Evolutionary conservation across 768 basidiomycete species (phyloP).

Genomic region (Antrodiella citrinella): DNA sequence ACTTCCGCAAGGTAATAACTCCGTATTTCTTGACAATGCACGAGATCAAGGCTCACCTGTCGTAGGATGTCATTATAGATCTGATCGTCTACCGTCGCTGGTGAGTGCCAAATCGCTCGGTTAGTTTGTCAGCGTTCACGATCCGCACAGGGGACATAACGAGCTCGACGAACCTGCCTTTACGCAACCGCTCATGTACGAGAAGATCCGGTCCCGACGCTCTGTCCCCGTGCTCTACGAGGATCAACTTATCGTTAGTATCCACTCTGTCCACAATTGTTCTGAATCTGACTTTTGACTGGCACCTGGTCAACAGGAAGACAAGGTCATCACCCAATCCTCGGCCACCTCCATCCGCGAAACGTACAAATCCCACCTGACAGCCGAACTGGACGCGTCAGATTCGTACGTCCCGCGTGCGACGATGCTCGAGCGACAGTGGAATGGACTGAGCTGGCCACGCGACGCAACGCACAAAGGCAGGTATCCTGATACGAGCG

Average conservation of each 20-base stretch:
- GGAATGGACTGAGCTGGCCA: slow-evolving; percentile 57
- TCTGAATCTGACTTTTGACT: not conserved
- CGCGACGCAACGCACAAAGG: slow-evolving; percentile 38
- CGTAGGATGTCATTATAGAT: slow-evolving; percentile 78
- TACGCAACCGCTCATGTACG: slow-evolving; percentile 88
- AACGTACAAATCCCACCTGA: slow-evolving; percentile 55
- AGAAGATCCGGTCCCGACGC: slow-evolving; percentile 68
- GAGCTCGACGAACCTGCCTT: slow-evolving; percentile 83
- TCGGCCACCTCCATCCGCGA: slow-evolving; percentile 44
- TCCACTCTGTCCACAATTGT: not conserved
- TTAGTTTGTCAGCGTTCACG: not conserved
- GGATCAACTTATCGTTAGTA: slow-evolving; percentile 60
- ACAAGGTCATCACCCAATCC: slow-evolving; percentile 43
- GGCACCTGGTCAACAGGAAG: slow-evolving; percentile 19
- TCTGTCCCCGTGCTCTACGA: slow-evolving; percentile 82
- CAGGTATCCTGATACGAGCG: slow-evolving; percentile 60
- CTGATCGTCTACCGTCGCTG: slow-evolving; percentile 83
- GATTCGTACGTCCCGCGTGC: slow-evolving; percentile 40
- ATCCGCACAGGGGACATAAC: slow-evolving; percentile 62
- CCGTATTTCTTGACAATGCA: not conserved
- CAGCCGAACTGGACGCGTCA: slow-evolving; percentile 46
- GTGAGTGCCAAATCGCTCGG: no score
- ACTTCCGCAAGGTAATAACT: slow-evolving; percentile 71
- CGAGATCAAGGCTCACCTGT: not conserved
- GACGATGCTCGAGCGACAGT: slow-evolving; percentile 58